Conservation (phyloP, 2,329 filamentous ascomycete genomes). For the Proliferodiscus dingleyae region DNA sequence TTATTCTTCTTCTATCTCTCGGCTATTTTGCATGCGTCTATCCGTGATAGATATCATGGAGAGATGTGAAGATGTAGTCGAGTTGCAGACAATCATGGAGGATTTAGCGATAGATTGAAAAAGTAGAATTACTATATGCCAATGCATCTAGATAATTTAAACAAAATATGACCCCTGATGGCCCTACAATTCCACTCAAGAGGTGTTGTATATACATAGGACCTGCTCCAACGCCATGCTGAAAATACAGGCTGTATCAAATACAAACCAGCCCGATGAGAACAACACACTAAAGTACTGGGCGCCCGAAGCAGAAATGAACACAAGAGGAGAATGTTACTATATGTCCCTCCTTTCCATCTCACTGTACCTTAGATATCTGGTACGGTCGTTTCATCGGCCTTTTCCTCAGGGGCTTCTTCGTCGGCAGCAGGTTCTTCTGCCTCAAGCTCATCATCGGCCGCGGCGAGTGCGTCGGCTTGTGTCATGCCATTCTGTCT, state of each 20-base stretch:
- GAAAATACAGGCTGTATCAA: neutral
- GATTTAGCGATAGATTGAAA: no score
- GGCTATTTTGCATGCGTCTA: no score
- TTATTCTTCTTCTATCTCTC: no score
- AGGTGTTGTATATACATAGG: no score
- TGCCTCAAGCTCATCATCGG: slow-evolving; percentile 1
- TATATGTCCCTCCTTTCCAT: neutral
- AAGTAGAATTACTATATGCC: no score
- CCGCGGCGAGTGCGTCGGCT: slow-evolving; percentile 21
- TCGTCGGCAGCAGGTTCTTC: neutral
- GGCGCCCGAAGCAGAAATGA: neutral
- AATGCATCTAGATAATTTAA: no score
- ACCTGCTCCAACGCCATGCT: neutral
- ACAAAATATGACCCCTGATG: no score
- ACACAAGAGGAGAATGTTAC: neutral
- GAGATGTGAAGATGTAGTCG: no score
- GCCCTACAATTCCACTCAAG: no score
- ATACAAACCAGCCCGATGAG: neutral
- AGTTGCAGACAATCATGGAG: no score
- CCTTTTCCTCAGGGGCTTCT: neutral
- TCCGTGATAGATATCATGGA: no score
- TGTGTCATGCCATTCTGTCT: slow-evolving; percentile 50
- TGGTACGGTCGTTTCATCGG: neutral
- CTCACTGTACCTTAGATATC: neutral
- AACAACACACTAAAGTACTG: neutral